Evolutionary conservation across 1,284 basidiomycete genomes (phyloP).

Genomic region (Boletus sp.): DNA sequence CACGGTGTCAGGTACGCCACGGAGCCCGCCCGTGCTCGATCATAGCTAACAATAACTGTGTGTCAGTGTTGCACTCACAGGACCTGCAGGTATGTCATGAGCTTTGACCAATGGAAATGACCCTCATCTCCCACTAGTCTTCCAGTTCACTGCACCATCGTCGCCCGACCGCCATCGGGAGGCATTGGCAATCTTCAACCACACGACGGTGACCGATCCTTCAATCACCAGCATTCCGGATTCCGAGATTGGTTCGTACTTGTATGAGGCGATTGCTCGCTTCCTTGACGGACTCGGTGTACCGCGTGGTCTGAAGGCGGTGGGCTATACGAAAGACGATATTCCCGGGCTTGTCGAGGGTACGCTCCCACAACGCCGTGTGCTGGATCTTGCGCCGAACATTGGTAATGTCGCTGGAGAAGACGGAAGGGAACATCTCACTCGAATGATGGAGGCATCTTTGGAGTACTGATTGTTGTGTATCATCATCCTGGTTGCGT

Average conservation of each 20-base stretch:
- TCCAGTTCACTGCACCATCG: slow-evolving; percentile 91
- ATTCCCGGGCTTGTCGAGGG: slow-evolving; percentile 75
- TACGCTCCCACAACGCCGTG: slow-evolving; percentile 82
- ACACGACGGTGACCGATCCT: slow-evolving; percentile 59
- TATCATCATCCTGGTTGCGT: slow-evolving; percentile 9
- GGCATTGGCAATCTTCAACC: slow-evolving; percentile 80
- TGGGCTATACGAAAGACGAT: slow-evolving; percentile 76
- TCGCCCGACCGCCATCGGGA: slow-evolving; percentile 88
- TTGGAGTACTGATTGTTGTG: slow-evolving; percentile 59
- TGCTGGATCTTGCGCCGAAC: slow-evolving; percentile 83
- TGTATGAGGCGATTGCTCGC: slow-evolving; percentile 86
- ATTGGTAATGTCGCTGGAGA: slow-evolving; percentile 76
- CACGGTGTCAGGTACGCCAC: slow-evolving; percentile 73
- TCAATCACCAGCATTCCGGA: slow-evolving; percentile 77
- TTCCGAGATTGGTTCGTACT: slow-evolving; percentile 72
- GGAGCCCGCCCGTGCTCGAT: background rate
- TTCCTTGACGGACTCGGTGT: slow-evolving; percentile 88
- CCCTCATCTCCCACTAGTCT: slow-evolving; percentile 48
- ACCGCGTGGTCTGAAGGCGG: slow-evolving; percentile 81
- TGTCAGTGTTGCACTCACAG: slow-evolving; percentile 74
- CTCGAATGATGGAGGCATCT: slow-evolving; percentile 70
- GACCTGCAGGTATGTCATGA: slow-evolving; percentile 61
- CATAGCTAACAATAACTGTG: background rate
- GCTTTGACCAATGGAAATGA: background rate
- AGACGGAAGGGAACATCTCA: slow-evolving; percentile 77